A percentile compares a stretch with the other conserved stretches of the same genome.
Evolutionary conservation across 2,329 filamentous ascomycete species (phyloP).

Genomic region (Exophiala dermatitidis): DNA sequence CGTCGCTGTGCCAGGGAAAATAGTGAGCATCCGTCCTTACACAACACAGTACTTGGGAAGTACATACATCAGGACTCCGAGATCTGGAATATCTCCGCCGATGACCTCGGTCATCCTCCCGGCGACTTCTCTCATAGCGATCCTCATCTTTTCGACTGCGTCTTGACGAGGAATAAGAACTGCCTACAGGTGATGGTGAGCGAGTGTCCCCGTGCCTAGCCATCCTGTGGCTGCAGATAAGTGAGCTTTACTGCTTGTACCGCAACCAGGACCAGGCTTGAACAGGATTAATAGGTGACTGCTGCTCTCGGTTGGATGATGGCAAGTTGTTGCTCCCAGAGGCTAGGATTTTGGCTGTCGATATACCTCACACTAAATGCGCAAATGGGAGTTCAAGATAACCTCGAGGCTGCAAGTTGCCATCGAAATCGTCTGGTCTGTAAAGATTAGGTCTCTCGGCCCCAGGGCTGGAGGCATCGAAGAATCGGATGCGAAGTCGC

Average conservation of each 20-base stretch:
- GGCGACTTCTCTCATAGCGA: slow-evolving; percentile 45
- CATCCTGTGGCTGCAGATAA: slow-evolving; percentile 42
- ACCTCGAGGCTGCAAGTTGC: background rate
- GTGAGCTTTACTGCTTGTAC: slow-evolving; percentile 40
- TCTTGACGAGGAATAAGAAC: slow-evolving; percentile 66
- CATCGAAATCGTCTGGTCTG: background rate
- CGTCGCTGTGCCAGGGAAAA: slow-evolving; percentile 12
- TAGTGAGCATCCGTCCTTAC: slow-evolving; percentile 3
- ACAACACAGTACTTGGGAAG: background rate
- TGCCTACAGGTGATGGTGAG: slow-evolving; percentile 93
- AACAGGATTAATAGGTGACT: background rate
- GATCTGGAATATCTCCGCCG: slow-evolving; percentile 32
- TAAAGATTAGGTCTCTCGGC: background rate
- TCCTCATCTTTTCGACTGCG: slow-evolving; percentile 50
- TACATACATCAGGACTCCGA: slow-evolving; percentile 43
- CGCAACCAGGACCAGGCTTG: slow-evolving; percentile 22
- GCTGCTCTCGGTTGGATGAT: too few relatives aligned
- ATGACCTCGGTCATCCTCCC: slow-evolving; percentile 45
- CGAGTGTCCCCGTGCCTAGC: slow-evolving; percentile 57
- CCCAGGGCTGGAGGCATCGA: too few relatives aligned
- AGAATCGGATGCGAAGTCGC: background rate
- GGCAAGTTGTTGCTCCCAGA: too few relatives aligned
- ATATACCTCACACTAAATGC: too few relatives aligned
- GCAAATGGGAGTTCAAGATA: too few relatives aligned
- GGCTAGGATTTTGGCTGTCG: too few relatives aligned